Evolutionary conservation across 2,329 filamentous ascomycete species (phyloP).

Genomic region (Aspergillus floridensis): DNA sequence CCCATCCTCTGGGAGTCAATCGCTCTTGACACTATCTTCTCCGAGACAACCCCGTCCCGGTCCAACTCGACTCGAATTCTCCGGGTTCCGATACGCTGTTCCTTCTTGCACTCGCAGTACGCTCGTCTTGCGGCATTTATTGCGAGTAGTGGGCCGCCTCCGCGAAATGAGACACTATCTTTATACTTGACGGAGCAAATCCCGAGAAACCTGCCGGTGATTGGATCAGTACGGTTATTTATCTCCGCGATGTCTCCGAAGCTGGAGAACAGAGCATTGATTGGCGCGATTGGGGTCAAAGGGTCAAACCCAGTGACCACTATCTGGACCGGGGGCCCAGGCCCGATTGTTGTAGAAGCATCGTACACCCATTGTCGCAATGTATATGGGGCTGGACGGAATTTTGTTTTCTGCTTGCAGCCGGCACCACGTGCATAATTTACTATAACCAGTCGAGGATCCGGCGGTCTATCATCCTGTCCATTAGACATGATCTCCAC

Average conservation of each 20-base stretch:
- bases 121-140: constrained; percentile 79
- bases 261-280: constrained; percentile 40
- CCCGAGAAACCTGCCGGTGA: constrained; percentile 89
- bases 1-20: constrained; percentile 66
- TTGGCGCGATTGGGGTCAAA: constrained; percentile 64
- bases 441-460: constrained; percentile 72
- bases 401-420: constrained; percentile 67
- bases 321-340: constrained; percentile 84
- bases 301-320: constrained; percentile 97
- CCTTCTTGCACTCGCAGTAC: constrained; percentile 68
- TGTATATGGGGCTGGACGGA: constrained; percentile 72
- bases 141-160: constrained; percentile 59
- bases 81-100: constrained; percentile 74
- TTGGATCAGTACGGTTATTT: constrained; percentile 91
- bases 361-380: constrained; percentile 81
- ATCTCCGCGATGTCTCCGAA: constrained; percentile 75
- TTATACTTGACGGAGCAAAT: constrained; percentile 90
- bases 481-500: constrained; percentile 56
- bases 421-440: constrained; percentile 62
- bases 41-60: constrained; percentile 79
- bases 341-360: constrained; percentile 76
- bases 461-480: constrained; percentile 61
- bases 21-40: constrained; percentile 70
- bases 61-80: constrained; percentile 82
- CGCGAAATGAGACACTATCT: constrained; percentile 61